Percentiles rank a stretch among this genome's conserved stretches.
These are phyloP conservation scores for Clarkia xantiana DNA, from an alignment of 345 rosid genomes.

Conservation along the genomic window DNA sequence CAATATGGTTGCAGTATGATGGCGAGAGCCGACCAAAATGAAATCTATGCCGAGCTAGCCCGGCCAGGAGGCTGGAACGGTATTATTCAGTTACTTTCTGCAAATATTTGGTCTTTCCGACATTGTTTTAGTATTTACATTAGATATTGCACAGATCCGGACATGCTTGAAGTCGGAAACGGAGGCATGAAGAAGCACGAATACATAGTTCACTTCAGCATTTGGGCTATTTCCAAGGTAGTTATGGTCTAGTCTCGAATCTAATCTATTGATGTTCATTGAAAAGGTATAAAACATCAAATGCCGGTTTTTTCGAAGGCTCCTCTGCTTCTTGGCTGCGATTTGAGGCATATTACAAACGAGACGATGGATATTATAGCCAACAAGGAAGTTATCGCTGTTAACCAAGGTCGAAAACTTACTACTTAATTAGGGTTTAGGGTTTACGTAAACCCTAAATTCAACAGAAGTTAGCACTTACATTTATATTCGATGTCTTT, in stretches of 20 bases:
- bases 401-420: conserved; percentile 27
- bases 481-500: neutral
- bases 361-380: conserved; percentile 20
- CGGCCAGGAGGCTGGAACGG: conserved; percentile 98
- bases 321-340: conserved; percentile 35
- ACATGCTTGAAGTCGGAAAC: conserved; percentile 97
- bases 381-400: conserved; percentile 33
- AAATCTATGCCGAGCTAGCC: conserved; percentile 64
- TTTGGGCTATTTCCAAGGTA: conserved; percentile 95
- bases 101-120: neutral
- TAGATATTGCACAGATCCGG: conserved; percentile 47
- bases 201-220: conserved; percentile 75
- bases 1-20: conserved; percentile 43
- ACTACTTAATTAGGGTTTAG: neutral
- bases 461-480: neutral
- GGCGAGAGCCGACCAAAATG: conserved; percentile 57
- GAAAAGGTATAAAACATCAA: neutral
- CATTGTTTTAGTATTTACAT: neutral
- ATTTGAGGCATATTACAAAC: conserved; percentile 16
- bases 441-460: neutral
- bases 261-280: neutral
- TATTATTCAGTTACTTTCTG: conserved; percentile 14
- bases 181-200: conserved; percentile 90
- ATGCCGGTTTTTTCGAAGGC: conserved; percentile 12
- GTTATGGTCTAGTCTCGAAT: neutral